Conservation (phyloP, 1,284 basidiomycete genomes). For the Leccinum solheimii region DNA sequence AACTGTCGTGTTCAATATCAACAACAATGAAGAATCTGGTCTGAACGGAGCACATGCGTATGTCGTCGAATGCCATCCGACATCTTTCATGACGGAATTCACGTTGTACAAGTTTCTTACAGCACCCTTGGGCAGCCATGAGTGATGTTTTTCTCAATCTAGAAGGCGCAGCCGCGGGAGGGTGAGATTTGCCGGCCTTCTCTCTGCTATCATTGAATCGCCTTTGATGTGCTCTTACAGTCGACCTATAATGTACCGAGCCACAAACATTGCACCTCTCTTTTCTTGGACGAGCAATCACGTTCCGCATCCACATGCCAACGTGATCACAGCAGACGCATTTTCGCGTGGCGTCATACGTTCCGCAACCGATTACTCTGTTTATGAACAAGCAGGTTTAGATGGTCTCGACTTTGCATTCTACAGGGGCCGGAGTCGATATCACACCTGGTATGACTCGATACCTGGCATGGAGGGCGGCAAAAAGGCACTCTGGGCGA, state of each 20-base stretch:
- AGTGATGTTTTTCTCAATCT: slow-evolving; percentile 71
- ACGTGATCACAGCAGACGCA: slow-evolving; percentile 63
- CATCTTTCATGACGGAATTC: neutral
- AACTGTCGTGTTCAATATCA: slow-evolving; percentile 76
- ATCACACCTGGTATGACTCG: slow-evolving; percentile 70
- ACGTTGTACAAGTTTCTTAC: slow-evolving; percentile 49
- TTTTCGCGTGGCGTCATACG: slow-evolving; percentile 62
- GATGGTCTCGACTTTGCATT: slow-evolving; percentile 73
- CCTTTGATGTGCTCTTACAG: slow-evolving; percentile 35
- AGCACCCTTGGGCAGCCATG: slow-evolving; percentile 71
- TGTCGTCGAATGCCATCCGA: slow-evolving; percentile 12
- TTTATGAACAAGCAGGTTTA: slow-evolving; percentile 56
- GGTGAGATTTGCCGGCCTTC: slow-evolving; percentile 45
- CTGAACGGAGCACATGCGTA: slow-evolving; percentile 69
- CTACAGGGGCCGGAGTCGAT: slow-evolving; percentile 65
- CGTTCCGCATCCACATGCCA: slow-evolving; percentile 66
- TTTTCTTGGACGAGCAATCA: slow-evolving; percentile 46
- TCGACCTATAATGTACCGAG: slow-evolving; percentile 66
- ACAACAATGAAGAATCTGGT: slow-evolving; percentile 80
- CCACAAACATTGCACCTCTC: slow-evolving; percentile 55
- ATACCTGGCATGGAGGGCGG: slow-evolving; percentile 55
- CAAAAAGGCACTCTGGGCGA: slow-evolving; percentile 64
- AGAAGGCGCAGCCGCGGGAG: slow-evolving; percentile 78
- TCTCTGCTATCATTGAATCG: neutral
- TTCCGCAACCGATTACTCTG: slow-evolving; percentile 67